Evolutionary conservation across 495 filamentous ascomycete genomes (phyloP).

Genomic region (Neurospora sp.): DNA sequence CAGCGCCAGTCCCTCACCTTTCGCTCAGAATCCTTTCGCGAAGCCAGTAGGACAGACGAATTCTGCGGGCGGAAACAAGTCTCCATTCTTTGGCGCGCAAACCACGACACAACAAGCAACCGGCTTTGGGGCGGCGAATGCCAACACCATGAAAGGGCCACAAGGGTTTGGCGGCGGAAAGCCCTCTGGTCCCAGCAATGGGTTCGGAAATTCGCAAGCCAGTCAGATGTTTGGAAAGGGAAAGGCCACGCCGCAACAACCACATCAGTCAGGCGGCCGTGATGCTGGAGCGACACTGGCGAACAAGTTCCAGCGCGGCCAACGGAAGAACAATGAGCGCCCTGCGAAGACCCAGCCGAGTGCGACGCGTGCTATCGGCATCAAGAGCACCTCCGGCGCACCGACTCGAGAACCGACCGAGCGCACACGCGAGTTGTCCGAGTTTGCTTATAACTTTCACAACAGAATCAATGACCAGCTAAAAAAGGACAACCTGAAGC

Average conservation of each 20-base stretch:
- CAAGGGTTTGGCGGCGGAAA: conserved; percentile 3
- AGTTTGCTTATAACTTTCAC: conserved; percentile 27
- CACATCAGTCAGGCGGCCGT: not conserved
- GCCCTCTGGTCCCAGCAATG: not conserved
- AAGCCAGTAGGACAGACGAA: not conserved
- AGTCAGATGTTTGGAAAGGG: not conserved
- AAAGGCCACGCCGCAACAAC: not conserved
- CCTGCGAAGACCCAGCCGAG: conserved; percentile 1
- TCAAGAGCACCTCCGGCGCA: not conserved
- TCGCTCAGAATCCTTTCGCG: conserved; percentile 1
- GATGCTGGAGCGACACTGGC: not conserved
- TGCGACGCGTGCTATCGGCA: not conserved
- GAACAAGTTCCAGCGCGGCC: conserved; percentile 5
- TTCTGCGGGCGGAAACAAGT: not conserved
- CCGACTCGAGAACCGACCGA: conserved; percentile 11
- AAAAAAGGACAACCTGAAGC: conserved; percentile 30
- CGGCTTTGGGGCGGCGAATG: not conserved
- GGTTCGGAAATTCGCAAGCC: not conserved
- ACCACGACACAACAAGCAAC: not conserved
- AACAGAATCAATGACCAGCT: conserved; percentile 32
- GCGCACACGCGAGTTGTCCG: conserved; percentile 19
- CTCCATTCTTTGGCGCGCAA: conserved; percentile 4
- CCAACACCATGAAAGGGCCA: not conserved
- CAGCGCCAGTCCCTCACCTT: not conserved
- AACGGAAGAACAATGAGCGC: conserved; percentile 7